Base-by-base conservation (phyloP, 352 stramenopile genomes). In the Phytophthora lateralis region DNA sequence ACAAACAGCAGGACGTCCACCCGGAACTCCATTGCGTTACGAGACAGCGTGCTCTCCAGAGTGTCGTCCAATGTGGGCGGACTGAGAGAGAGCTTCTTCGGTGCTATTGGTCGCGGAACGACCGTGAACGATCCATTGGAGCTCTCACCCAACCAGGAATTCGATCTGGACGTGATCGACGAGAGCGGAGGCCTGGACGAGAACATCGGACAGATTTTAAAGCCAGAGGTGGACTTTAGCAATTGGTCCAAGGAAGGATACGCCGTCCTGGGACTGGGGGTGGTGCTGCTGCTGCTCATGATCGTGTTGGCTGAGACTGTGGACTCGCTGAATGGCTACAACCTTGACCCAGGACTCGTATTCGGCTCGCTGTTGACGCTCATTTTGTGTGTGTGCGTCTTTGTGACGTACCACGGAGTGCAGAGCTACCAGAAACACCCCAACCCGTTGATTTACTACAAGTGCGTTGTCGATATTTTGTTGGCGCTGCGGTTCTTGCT, bases 361-460 rank as follows among this genome's bases (percentile, higher is more conserved):
- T 88, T 92, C 51, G 85, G 85, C 30, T 90, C 85, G 15, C 53
- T 94, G 3, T 66, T 90, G 39, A 94, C 85, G 4, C 66, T 94
- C n/a, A 58, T 89, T 2, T 66, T 90, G 7, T 89, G 83, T 34
- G 60, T 66, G 1, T 75, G 89, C 61, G 84, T 95, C 53, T 84
- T 93, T 32, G 63, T 93, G 48, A 90, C 85, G 47, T 95, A 89
- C 59, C 74, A 90, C 52, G 81, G 81, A 42, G 79, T 93, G 15
- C 82, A 95, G 55, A 66, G 74, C 18, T 94, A 85, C 70, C 84
- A 91, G 45, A 69, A 66, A 7, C 86, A 95, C 29, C 86, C 86
- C 1, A 95, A 95, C 45, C 85, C 86, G 38, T 60, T 95, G n/a
- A 89, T 95, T 49, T 76, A 89, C 34, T 93, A 91, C 79, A 91